Percentiles rank a stretch among this genome's conserved stretches.
Conservation (phyloP, 257 asterid species). For the Solanum chaucha region DNA sequence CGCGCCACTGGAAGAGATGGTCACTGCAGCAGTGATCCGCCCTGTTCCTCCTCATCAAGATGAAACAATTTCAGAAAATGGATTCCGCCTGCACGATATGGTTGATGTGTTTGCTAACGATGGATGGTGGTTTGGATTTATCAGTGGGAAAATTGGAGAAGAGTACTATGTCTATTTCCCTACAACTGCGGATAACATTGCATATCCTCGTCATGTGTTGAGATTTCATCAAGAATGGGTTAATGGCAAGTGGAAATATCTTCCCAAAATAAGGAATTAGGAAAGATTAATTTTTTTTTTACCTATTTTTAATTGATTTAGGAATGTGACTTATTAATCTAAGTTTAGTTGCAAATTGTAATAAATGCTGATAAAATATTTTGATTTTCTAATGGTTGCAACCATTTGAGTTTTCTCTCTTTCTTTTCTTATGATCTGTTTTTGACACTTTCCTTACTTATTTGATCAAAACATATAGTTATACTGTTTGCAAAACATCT, state of each 20-base stretch:
- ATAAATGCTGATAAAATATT: background rate
- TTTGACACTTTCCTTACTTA: too few relatives aligned
- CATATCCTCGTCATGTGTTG: background rate
- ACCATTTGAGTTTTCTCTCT: background rate
- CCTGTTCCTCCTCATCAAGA: background rate
- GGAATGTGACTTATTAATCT: too few relatives aligned
- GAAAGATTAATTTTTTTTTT: too few relatives aligned
- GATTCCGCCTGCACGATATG: background rate
- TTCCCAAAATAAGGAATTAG: background rate
- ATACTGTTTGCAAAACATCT: too few relatives aligned
- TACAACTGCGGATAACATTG: constrained; percentile 4
- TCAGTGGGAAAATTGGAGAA: background rate
- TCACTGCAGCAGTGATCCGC: background rate
- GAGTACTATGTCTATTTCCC: constrained; percentile 2
- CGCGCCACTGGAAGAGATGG: background rate
- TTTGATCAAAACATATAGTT: too few relatives aligned
- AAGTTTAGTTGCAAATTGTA: background rate
- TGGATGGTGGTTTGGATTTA: constrained; percentile 10
- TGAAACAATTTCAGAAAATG: background rate
- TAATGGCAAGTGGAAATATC: background rate
- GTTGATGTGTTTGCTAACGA: constrained; percentile 1
- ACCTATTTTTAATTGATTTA: background rate
- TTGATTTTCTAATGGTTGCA: background rate
- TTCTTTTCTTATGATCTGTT: background rate
- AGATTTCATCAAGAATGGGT: constrained; percentile 6